Percentiles rank a stretch among this genome's conserved stretches.
phyloP scores from a whole-genome alignment of 768 basidiomycete genomes.

The Hygrocybe punicea region DNA sequence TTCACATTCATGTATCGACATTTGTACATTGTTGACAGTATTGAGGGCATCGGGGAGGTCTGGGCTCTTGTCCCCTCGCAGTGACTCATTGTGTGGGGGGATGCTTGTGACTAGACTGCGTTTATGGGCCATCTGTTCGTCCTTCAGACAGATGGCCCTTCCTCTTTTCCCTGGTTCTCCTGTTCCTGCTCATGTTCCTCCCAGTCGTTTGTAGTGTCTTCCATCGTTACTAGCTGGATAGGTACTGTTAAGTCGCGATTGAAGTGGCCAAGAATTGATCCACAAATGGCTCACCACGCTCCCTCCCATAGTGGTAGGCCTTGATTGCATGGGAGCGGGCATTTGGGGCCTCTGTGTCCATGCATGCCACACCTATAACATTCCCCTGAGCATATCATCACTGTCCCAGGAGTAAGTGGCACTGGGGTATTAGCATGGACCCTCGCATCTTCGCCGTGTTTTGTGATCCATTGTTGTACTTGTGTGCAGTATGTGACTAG shows the following conservation, averaged over 20 bases:
- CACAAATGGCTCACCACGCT: neutral
- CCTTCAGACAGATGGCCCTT: constrained; percentile 22
- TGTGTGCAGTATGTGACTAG: no score
- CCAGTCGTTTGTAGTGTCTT: neutral
- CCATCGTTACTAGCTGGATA: neutral
- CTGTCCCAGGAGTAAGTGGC: no score
- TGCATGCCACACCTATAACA: neutral
- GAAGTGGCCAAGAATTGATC: neutral
- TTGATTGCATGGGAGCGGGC: neutral
- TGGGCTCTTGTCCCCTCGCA: no score
- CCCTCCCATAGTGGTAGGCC: neutral
- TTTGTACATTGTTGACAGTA: no score
- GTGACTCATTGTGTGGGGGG: no score
- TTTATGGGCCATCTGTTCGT: constrained; percentile 1
- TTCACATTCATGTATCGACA: no score
- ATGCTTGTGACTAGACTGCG: neutral
- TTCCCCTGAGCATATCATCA: neutral
- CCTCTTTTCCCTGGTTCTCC: constrained; percentile 19
- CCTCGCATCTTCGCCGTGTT: no score
- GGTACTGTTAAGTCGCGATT: neutral
- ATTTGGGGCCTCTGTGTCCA: neutral
- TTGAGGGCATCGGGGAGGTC: no score
- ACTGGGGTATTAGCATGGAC: no score
- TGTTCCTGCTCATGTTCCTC: neutral
- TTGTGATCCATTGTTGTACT: no score